Conservation (phyloP, 2,329 filamentous ascomycete species). For the Phialocephala subalpina region DNA sequence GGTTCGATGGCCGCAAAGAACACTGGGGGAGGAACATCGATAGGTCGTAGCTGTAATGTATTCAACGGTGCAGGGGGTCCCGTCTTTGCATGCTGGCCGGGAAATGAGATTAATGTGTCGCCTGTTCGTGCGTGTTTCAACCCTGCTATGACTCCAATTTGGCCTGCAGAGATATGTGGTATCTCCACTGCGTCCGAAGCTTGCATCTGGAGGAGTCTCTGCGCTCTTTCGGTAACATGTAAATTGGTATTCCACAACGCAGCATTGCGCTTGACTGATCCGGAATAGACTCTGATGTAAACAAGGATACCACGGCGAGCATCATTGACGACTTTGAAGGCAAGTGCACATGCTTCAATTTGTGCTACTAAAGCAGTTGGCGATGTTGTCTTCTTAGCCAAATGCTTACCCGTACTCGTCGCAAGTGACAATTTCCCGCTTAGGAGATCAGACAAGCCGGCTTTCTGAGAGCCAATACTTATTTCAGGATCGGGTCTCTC, state of each 20-base stretch:
- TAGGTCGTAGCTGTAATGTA: constrained; percentile 83
- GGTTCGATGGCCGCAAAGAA: constrained; percentile 96
- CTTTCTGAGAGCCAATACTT: constrained; percentile 65
- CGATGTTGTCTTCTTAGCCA: constrained; percentile 48
- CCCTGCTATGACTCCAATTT: constrained; percentile 93
- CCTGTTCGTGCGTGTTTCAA: constrained; percentile 92
- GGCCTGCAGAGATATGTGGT: constrained; percentile 79
- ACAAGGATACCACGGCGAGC: constrained; percentile 85
- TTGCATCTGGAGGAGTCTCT: constrained; percentile 87
- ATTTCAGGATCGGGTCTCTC: constrained; percentile 85
- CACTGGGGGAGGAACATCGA: constrained; percentile 89
- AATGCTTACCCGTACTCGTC: constrained; percentile 41
- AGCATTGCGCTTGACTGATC: constrained; percentile 76
- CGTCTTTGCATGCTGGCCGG: constrained; percentile 64
- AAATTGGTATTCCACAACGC: constrained; percentile 89
- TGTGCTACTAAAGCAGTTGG: constrained; percentile 49
- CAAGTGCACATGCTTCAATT: constrained; percentile 73
- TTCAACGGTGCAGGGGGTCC: constrained; percentile 74
- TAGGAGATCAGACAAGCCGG: constrained; percentile 59
- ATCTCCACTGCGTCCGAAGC: constrained; percentile 88
- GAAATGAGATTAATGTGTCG: constrained; percentile 85
- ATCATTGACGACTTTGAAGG: constrained; percentile 95
- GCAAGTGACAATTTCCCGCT: constrained; percentile 52
- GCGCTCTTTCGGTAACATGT: constrained; percentile 78
- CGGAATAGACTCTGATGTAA: constrained; percentile 92